A percentile compares a stretch with the other conserved stretches of the same genome.
Evolutionary conservation across 1,139 yeast species (phyloP).

Genomic region (Suhomyces anneliseae): DNA sequence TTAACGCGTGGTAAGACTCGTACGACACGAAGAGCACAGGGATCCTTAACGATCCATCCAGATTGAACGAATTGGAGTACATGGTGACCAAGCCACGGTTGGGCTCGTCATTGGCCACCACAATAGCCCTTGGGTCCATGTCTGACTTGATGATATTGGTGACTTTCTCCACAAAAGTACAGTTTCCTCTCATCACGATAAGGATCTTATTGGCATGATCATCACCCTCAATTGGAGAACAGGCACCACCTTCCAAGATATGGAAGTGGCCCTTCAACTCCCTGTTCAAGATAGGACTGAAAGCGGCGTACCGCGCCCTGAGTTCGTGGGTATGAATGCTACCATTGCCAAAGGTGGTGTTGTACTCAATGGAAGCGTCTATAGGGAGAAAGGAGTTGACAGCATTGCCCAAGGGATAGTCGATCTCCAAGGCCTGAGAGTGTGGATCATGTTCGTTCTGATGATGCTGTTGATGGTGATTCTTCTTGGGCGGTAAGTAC

Average conservation of each 20-base stretch:
- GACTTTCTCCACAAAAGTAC: constrained; percentile 46
- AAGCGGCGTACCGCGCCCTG: constrained; percentile 46
- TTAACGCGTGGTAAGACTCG: constrained; percentile 34
- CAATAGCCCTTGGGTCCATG: constrained; percentile 33
- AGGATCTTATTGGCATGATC: constrained; percentile 27
- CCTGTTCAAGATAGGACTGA: constrained; percentile 36
- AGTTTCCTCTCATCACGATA: constrained; percentile 41
- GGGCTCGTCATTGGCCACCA: constrained; percentile 47
- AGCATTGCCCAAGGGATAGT: constrained; percentile 38
- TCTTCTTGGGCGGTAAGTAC: constrained; percentile 12
- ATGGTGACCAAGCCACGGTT: constrained; percentile 41
- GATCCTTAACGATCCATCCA: constrained; percentile 32
- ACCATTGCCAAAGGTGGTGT: constrained; percentile 20
- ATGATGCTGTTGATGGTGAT: too few relatives aligned
- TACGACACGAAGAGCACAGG: constrained; percentile 43
- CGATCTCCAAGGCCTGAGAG: constrained; percentile 22
- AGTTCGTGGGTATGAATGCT: constrained; percentile 23
- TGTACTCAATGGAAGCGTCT: constrained; percentile 36
- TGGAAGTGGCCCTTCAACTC: constrained; percentile 25
- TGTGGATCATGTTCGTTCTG: background rate
- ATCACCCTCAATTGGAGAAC: constrained; percentile 19
- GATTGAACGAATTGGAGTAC: constrained; percentile 43
- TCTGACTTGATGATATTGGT: constrained; percentile 29
- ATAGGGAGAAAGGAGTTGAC: constrained; percentile 46
- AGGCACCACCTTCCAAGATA: constrained; percentile 33